These are phyloP conservation scores for Ogataea zsoltii DNA, from an alignment of 805 yeast species.

Conservation along the genomic window DNA sequence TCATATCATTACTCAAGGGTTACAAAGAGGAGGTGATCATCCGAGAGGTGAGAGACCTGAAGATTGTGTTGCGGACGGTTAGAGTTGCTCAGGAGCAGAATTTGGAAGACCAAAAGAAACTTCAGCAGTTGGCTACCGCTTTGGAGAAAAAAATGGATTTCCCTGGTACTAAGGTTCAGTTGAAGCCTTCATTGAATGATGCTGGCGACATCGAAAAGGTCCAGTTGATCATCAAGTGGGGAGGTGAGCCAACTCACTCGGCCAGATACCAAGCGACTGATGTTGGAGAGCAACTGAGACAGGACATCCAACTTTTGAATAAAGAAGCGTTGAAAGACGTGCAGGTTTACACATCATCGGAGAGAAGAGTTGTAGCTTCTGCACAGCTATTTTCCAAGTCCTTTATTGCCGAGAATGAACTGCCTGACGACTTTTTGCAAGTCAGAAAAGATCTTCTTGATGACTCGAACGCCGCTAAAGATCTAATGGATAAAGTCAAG, in stretches of 20 bases:
- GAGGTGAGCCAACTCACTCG: slow-evolving; percentile 99
- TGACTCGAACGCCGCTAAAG: slow-evolving; percentile 98
- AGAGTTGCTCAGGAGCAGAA: slow-evolving; percentile 75
- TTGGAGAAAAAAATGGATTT: slow-evolving; percentile 84
- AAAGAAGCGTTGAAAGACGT: slow-evolving; percentile 83
- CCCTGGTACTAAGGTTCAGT: slow-evolving; percentile 95
- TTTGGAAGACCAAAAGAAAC: slow-evolving; percentile 78
- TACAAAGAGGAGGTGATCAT: slow-evolving; percentile 96
- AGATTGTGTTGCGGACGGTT: slow-evolving; percentile 83
- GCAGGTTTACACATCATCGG: slow-evolving; percentile 86
- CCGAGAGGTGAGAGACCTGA: slow-evolving; percentile 82
- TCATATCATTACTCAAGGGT: slow-evolving; percentile 85
- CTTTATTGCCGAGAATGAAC: slow-evolving; percentile 65
- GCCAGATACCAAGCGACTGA: slow-evolving; percentile 93
- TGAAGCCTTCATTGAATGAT: slow-evolving; percentile 78
- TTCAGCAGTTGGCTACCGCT: slow-evolving; percentile 75
- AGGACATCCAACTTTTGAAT: slow-evolving; percentile 84
- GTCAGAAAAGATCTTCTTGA: slow-evolving; percentile 89
- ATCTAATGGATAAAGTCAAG: slow-evolving; percentile 95
- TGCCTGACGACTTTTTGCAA: slow-evolving; percentile 76
- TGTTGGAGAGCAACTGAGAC: slow-evolving; percentile 93
- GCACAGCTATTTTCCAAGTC: slow-evolving; percentile 85
- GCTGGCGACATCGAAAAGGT: slow-evolving; percentile 85
- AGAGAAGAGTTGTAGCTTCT: slow-evolving; percentile 89
- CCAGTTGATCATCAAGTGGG: slow-evolving; percentile 96